Percentiles rank a stretch among this genome's conserved stretches.
phyloP scores from a whole-genome alignment of 805 yeast genomes.

The Pichia pseudocactophila region DNA sequence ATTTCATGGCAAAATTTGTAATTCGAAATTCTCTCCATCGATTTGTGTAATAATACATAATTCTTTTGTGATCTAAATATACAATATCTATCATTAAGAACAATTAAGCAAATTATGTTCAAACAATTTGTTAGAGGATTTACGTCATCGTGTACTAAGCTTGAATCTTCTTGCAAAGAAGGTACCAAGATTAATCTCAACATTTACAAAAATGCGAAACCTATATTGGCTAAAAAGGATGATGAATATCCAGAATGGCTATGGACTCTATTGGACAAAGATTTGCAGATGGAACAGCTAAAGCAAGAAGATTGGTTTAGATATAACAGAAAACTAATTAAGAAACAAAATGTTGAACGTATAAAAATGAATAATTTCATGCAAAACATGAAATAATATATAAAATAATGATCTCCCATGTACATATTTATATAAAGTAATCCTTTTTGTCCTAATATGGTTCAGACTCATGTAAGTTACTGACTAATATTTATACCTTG shows the following conservation, averaged over 20 bases:
- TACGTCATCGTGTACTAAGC: not conserved
- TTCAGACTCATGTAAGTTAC: too few species aligned
- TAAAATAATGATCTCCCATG: too few species aligned
- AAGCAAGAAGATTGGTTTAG: slow-evolving; percentile 49
- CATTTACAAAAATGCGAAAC: slow-evolving; percentile 71
- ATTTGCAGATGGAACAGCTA: slow-evolving; percentile 47
- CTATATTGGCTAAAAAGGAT: slow-evolving; percentile 82
- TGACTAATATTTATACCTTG: too few species aligned
- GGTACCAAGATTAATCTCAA: slow-evolving; percentile 70
- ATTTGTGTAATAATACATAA: too few species aligned
- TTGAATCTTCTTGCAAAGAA: slow-evolving; percentile 48
- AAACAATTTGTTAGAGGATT: slow-evolving; percentile 18
- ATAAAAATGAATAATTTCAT: slow-evolving; percentile 77
- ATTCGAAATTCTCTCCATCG: too few species aligned
- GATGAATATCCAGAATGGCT: slow-evolving; percentile 91
- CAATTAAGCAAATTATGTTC: slow-evolving; percentile 1
- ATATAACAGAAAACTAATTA: slow-evolving; percentile 61
- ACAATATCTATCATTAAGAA: too few species aligned
- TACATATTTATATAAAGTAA: too few species aligned
- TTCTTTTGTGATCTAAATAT: too few species aligned
- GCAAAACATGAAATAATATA: slow-evolving; percentile 36
- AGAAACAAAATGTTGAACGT: slow-evolving; percentile 55
- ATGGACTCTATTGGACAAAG: slow-evolving; percentile 73
- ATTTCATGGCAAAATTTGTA: too few species aligned
- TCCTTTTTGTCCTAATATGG: too few species aligned